Base-by-base conservation (phyloP, 176 grass and related monocot species). In the Phoenix roebelenii region DNA sequence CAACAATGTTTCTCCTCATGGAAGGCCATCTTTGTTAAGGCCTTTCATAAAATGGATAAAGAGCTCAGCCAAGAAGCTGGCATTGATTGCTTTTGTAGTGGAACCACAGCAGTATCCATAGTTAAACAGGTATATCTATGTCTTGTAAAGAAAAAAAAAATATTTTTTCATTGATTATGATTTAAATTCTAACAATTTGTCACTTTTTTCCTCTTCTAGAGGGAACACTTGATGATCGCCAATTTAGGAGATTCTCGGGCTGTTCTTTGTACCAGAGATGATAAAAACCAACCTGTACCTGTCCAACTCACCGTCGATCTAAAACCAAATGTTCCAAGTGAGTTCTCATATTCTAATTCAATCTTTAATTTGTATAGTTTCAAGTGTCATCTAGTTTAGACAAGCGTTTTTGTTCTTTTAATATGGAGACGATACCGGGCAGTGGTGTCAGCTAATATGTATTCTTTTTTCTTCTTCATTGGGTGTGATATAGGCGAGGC, bases 81-180 rank as follows among this genome's bases (percentile, higher is more conserved):
- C 22, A 95, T 95, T 3, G 85, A 95, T 68, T 81, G 85, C 76
- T 71, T 95, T 69, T 95, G 90, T 49, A 95, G 90, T 20, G 90
- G 90, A 60, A 75, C 85, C 5, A 95, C 90, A 3, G 90, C 90
- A 2, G 85, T 89, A 29, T 63, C 70, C 18, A 64, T 81, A 3
- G 17, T 95, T 68, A 89, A 70, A 44, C 70, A 89, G 90, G 90
- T 95, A 81, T 20, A 10, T 19, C 22, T 50, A 25, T 4, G n/a
- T 4, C 55, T 65, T 60, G 30, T 22, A 23, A 35, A 32, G 7
- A 32, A 32, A 9, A 30, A 35, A 32, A 7, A 32, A 7, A 7
- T 7, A 7, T 6, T 32, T 32, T 10, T 35, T 35, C 0, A 35
- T 1, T 35, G 32, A 35, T 35, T 35, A 9, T 5, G 32, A 35